phyloP scores from a whole-genome alignment of 441 rosid species.

The Syzygium malaccense region DNA sequence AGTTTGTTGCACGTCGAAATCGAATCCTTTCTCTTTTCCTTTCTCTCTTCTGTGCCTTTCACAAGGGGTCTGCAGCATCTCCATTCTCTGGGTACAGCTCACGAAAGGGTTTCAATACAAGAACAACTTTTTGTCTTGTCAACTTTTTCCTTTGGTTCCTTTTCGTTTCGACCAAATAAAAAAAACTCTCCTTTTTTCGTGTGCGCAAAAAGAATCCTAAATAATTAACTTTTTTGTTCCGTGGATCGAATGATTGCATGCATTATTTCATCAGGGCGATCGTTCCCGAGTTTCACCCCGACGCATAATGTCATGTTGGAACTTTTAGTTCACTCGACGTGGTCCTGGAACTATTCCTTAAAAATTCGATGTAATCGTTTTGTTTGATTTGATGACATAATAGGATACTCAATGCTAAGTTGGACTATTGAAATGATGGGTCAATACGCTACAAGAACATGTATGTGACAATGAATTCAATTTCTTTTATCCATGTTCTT shows the following conservation, averaged over 20 bases:
- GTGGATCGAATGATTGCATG: background rate
- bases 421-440: background rate
- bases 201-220: background rate
- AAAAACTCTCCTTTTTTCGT: background rate
- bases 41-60: background rate
- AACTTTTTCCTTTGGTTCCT: background rate
- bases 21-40: background rate
- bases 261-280: background rate
- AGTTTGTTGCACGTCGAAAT: background rate
- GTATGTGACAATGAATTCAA: background rate
- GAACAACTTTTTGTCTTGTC: background rate
- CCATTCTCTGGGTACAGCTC: background rate
- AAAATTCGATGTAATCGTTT: background rate
- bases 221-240: background rate
- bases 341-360: background rate
- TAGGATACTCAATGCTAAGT: too few relatives aligned
- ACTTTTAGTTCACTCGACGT: rapidly evolving
- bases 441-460: background rate
- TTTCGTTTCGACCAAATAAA: too few relatives aligned
- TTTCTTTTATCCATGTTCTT: background rate
- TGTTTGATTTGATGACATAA: background rate
- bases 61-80: background rate
- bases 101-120: background rate
- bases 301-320: rapidly evolving
- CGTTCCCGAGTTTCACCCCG: background rate